Evolutionary conservation across 208 protist genomes (phyloP).

Genomic region (Trichomonas gallinae): DNA sequence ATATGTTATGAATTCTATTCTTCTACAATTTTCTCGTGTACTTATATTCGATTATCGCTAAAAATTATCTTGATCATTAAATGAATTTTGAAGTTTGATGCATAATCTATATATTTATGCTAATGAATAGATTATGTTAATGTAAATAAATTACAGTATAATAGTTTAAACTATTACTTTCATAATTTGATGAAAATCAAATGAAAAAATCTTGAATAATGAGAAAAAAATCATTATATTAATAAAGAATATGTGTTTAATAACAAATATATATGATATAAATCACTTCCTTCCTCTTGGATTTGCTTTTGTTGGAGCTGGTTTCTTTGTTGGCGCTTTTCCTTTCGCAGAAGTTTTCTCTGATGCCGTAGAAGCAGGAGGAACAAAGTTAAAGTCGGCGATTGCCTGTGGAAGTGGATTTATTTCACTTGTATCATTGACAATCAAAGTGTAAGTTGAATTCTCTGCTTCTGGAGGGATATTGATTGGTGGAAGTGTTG

Average conservation of each 20-base stretch:
- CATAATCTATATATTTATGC: too few relatives aligned
- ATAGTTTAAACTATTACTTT: too few relatives aligned
- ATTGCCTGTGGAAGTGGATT: not conserved
- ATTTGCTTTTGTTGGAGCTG: not conserved
- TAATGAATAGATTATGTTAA: too few relatives aligned
- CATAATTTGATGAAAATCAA: too few relatives aligned
- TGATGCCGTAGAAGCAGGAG: not conserved
- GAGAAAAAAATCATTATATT: too few relatives aligned
- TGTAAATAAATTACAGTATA: too few relatives aligned
- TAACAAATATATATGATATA: not conserved
- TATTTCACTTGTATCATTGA: not conserved
- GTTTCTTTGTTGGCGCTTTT: not conserved
- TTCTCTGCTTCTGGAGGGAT: not conserved
- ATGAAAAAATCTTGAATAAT: too few relatives aligned
- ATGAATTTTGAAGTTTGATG: too few relatives aligned
- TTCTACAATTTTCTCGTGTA: too few relatives aligned
- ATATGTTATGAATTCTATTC: too few relatives aligned
- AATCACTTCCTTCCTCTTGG: not conserved
- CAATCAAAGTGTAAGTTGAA: not conserved
- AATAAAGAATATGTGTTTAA: not conserved
- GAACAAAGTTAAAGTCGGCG: not conserved
- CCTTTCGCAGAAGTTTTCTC: not conserved
- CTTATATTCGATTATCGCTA: too few relatives aligned
- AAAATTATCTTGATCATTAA: too few relatives aligned
- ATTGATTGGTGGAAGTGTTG: not conserved